Conservation (phyloP, 306 rosid species). For the Erythrophleum fordii region DNA sequence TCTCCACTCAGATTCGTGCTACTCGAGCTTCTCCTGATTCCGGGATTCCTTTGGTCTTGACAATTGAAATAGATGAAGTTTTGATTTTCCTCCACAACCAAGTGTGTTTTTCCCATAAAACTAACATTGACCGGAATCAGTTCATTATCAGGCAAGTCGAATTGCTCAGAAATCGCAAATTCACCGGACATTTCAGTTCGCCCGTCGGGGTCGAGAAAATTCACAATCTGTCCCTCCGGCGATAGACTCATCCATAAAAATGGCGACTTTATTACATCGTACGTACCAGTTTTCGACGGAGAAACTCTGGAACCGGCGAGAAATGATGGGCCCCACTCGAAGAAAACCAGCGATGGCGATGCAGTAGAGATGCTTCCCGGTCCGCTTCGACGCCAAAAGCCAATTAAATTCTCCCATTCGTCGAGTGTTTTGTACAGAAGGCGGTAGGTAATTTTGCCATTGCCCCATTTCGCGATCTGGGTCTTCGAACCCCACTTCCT, state of each 20-base stretch:
- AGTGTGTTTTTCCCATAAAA: constrained; percentile 79
- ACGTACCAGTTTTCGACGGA: constrained; percentile 60
- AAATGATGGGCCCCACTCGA: constrained; percentile 84
- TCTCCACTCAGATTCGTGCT: constrained; percentile 45
- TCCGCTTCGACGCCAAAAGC: constrained; percentile 95
- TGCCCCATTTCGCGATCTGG: constrained; percentile 71
- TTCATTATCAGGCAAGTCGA: constrained; percentile 44
- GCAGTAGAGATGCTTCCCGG: constrained; percentile 26
- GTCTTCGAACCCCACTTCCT: constrained; percentile 89
- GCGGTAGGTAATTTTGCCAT: constrained; percentile 55
- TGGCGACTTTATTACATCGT: constrained; percentile 67
- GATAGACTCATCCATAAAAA: constrained; percentile 70
- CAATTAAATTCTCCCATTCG: constrained; percentile 77
- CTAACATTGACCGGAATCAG: constrained; percentile 66
- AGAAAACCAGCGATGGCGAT: constrained; percentile 74
- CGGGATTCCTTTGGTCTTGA: constrained; percentile 40
- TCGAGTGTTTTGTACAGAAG: constrained; percentile 67
- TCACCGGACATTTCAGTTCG: constrained; percentile 44
- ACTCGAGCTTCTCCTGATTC: constrained; percentile 55
- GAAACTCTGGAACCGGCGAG: constrained; percentile 71
- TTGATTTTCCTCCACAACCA: constrained; percentile 78
- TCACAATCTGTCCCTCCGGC: constrained; percentile 62
- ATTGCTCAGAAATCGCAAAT: constrained; percentile 21
- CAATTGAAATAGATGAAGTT: constrained; percentile 35
- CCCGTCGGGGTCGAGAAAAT: constrained; percentile 69